Evolutionary conservation across 495 filamentous ascomycete genomes (phyloP).

Genomic region (Amorphotheca resinae): DNA sequence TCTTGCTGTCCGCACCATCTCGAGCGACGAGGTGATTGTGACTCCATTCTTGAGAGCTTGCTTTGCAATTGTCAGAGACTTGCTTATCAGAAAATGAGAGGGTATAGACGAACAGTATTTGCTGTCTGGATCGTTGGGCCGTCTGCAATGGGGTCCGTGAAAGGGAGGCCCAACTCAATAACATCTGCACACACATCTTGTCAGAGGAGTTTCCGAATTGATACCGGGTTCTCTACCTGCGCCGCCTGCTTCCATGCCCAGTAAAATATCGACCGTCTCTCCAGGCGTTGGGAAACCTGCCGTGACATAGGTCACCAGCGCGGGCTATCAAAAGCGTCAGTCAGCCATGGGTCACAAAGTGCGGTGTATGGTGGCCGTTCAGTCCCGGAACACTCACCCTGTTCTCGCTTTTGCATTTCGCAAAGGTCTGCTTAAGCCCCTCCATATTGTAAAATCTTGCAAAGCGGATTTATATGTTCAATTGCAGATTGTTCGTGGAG

Average conservation of each 20-base stretch:
- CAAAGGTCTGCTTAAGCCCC: conserved; percentile 73
- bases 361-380: conserved; percentile 3
- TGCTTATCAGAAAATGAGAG: neutral
- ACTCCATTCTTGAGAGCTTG: conserved; percentile 75
- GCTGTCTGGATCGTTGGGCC: conserved; percentile 88
- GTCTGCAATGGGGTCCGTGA: conserved; percentile 96
- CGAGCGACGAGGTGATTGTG: conserved; percentile 60
- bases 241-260: conserved; percentile 86
- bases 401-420: conserved; percentile 67
- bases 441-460: conserved; percentile 39
- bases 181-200: conserved; percentile 38
- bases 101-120: conserved; percentile 47
- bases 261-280: conserved; percentile 68
- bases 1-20: conserved; percentile 69
- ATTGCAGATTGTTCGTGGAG: conserved; percentile 2
- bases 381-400: conserved; percentile 34
- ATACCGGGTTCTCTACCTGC: conserved; percentile 48
- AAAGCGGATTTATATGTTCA: conserved; percentile 4
- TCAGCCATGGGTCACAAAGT: neutral
- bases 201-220: neutral
- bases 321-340: conserved; percentile 33
- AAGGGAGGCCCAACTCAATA: conserved; percentile 81
- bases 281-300: conserved; percentile 82
- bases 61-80: conserved; percentile 31
- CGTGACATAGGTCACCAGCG: conserved; percentile 91